Conservation (phyloP, 208 protist genomes). For the Crithidia expoeki region DNA sequence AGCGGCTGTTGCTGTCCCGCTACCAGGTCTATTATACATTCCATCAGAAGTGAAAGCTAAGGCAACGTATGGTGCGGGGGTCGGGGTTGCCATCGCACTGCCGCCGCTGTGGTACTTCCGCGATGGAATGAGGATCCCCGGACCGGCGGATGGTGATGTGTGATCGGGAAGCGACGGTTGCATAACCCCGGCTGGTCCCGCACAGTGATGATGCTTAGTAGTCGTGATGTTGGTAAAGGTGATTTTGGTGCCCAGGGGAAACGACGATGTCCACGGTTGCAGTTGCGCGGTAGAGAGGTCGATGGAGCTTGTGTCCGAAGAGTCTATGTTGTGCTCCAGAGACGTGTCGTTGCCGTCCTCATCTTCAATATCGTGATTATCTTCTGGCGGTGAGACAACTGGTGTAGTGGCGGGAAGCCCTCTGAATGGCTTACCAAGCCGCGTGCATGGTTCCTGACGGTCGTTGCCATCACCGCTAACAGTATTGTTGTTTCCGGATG, state of each 20-base stretch:
- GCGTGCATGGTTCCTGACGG: not conserved
- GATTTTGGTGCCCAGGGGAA: not conserved
- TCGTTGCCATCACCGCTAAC: not conserved
- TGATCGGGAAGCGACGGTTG: no score
- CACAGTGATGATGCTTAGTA: no score
- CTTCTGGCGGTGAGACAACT: not conserved
- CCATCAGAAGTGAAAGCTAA: not conserved
- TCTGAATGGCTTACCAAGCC: not conserved
- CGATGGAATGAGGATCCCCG: slow-evolving; percentile 17
- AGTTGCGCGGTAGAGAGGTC: slow-evolving; percentile 4
- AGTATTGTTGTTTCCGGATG: not conserved
- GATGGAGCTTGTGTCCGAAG: not conserved
- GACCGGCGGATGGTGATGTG: slow-evolving; percentile 9
- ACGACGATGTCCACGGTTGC: slow-evolving; percentile 4
- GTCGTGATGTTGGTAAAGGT: no score
- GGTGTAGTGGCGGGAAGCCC: not conserved
- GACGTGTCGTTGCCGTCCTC: not conserved
- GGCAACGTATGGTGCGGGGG: not conserved
- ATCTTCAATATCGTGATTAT: not conserved
- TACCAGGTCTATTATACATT: no score
- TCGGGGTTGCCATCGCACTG: slow-evolving; percentile 9
- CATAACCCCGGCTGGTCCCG: no score
- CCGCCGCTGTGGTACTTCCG: slow-evolving; percentile 11
- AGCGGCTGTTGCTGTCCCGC: not conserved
- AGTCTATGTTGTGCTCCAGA: not conserved